phyloP scores from a whole-genome alignment of 2,329 filamentous ascomycete genomes.

The Onygena corvina region DNA sequence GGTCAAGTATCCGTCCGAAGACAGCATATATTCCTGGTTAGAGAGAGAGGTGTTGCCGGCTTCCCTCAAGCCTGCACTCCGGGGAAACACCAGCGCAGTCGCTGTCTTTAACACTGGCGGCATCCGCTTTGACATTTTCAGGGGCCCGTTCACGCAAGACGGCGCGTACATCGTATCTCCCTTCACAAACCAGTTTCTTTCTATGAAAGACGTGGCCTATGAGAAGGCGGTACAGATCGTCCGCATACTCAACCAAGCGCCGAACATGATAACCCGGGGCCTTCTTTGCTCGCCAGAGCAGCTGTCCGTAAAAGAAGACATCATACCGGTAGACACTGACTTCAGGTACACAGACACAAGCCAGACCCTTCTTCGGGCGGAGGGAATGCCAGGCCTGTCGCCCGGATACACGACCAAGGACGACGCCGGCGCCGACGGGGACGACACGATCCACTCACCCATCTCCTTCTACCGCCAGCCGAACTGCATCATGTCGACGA shows the following conservation, averaged over 20 bases:
- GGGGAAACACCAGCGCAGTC: constrained; percentile 49
- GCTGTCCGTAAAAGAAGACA: constrained; percentile 20
- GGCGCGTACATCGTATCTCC: constrained; percentile 77
- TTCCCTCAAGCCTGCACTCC: constrained; percentile 46
- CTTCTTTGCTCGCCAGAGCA: constrained; percentile 38
- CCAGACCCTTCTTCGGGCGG: constrained; percentile 8
- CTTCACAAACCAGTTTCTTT: constrained; percentile 67
- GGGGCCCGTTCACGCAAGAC: constrained; percentile 80
- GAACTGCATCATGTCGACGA: constrained; percentile 65
- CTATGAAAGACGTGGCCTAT: constrained; percentile 71
- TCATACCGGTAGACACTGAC: constrained; percentile 16
- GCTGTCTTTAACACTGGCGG: constrained; percentile 80
- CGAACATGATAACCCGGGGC: constrained; percentile 35
- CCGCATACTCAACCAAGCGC: constrained; percentile 46
- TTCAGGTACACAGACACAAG: constrained; percentile 6
- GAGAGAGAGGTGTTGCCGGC: constrained; percentile 61
- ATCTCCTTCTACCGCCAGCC: constrained; percentile 67
- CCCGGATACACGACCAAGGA: constrained; percentile 85
- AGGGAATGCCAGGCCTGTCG: constrained; percentile 29
- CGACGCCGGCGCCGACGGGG: constrained; percentile 69
- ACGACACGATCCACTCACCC: constrained; percentile 71
- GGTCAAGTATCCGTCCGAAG: constrained; percentile 56
- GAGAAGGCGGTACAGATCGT: constrained; percentile 57
- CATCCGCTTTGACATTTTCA: constrained; percentile 90
- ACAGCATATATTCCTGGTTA: constrained; percentile 74